A percentile compares a stretch with the other conserved stretches of the same genome.
Conservation (phyloP, 2,329 filamentous ascomycete species). For the Microcyclospora tardicrescens region DNA sequence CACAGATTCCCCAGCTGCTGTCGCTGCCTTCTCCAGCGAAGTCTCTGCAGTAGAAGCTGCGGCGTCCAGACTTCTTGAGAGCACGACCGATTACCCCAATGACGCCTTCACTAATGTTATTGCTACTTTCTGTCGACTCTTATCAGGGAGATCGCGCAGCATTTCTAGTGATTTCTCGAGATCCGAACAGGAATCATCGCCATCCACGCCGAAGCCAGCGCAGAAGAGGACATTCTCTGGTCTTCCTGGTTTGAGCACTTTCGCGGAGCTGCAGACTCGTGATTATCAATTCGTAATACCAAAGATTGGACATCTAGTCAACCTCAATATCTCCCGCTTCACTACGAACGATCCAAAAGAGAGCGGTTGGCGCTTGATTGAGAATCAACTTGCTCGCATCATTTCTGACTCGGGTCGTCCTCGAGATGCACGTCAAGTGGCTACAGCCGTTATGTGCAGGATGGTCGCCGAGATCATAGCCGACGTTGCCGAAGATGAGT, state of each 20-base stretch:
- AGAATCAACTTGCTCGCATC: slow-evolving; percentile 39
- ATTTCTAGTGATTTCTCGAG: no score
- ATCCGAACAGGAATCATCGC: slow-evolving; percentile 7
- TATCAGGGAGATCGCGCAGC: slow-evolving; percentile 29
- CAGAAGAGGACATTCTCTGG: slow-evolving; percentile 27
- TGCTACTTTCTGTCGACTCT: slow-evolving; percentile 57
- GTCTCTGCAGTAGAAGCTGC: slow-evolving; percentile 82
- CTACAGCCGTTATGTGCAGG: slow-evolving; percentile 37
- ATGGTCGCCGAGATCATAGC: slow-evolving; percentile 37
- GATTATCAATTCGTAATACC: slow-evolving; percentile 37
- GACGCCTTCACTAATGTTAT: slow-evolving; percentile 68
- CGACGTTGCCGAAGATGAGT: slow-evolving; percentile 39
- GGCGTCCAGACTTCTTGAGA: slow-evolving; percentile 75
- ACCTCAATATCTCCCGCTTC: slow-evolving; percentile 44
- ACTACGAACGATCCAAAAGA: slow-evolving; percentile 51
- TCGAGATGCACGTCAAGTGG: slow-evolving; percentile 33
- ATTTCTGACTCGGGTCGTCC: slow-evolving; percentile 27
- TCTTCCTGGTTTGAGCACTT: slow-evolving; percentile 30
- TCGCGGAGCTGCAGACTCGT: slow-evolving; percentile 25
- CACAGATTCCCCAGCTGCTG: slow-evolving; percentile 13
- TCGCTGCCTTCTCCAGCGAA: slow-evolving; percentile 50
- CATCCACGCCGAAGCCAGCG: slow-evolving; percentile 16
- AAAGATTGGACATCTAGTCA: slow-evolving; percentile 34
- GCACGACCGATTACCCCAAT: slow-evolving; percentile 81
- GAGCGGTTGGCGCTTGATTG: slow-evolving; percentile 66